Evolutionary conservation across 352 stramenopile genomes (phyloP), one percentile per base, ranked within the genome.

Genomic region (Globisporangium yorkense): DNA sequence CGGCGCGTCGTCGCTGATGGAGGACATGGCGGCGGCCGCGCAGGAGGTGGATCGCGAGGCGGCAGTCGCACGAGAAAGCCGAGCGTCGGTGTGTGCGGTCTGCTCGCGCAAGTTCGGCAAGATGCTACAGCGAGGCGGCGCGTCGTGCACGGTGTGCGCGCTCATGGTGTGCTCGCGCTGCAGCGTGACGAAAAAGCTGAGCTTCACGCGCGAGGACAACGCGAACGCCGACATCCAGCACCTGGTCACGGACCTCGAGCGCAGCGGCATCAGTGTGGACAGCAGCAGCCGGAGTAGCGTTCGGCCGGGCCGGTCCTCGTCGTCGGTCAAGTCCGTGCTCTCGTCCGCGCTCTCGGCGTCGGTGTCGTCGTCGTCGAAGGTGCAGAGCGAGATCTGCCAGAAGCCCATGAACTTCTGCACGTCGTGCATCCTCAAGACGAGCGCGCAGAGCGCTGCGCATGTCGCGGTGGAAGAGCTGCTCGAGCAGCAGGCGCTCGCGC

Each of bases 341-440:
- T 55, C 47, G 49, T 51, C 56, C 5, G 21, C 29, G 24, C 45
- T 51, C 45, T 45, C 50, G 21, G n/a, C 35, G 0, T 41, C 24
- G 24, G 24, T 51, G 16, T 53, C 58, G 16, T 53, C 27, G 16
- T 27, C 27, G 20, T 54, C 59, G 24, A 18, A 45, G 16, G 45
- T 64, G 40, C 29, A 44, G 65, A 63, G 61, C 43, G 62, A 73
- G 45, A 75, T 80, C 10, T 67, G 52, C 35, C 71, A 77, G 57
- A 78, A 84, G 56, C 21, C 69, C 10, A 62, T 82, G 54, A 74
- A 69, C 52, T 82, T 84, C 46, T 84, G 74, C 58, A 54, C 79
- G 50, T 68, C 70, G 0, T 84, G 74, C 51, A 61, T 84, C 21
- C 21, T 84, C 43, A 59, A 57, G 13, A 64, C 72, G 46, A 78